A percentile compares a stretch with the other conserved stretches of the same genome.
Conservation (phyloP, 2,329 filamentous ascomycete species). For the Hypoxylon sp. region DNA sequence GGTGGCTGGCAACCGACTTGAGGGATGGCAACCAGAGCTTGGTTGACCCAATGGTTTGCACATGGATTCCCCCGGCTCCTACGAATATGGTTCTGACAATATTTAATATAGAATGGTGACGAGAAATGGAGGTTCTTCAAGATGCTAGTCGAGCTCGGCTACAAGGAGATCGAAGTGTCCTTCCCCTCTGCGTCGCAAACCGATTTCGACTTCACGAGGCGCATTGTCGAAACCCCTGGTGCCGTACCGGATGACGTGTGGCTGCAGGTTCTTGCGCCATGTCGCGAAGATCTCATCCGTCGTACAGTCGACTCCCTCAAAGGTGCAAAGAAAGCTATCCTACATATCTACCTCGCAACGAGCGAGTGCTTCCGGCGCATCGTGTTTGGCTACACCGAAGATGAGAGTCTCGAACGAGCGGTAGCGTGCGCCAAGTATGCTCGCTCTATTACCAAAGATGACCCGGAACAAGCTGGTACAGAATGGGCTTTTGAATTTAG, state of each 20-base stretch:
- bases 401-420: constrained; percentile 84
- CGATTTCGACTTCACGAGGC: constrained; percentile 94
- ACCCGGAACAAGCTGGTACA: constrained; percentile 68
- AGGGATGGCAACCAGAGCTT: constrained; percentile 95
- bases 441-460: constrained; percentile 88
- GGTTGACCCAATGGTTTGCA: constrained; percentile 87
- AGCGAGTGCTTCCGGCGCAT: constrained; percentile 95
- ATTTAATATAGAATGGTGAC: constrained; percentile 77
- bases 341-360: constrained; percentile 96
- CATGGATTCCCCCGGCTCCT: not conserved
- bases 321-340: constrained; percentile 91
- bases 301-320: constrained; percentile 89
- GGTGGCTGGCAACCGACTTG: constrained; percentile 91
- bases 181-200: constrained; percentile 95
- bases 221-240: constrained; percentile 86
- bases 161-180: constrained; percentile 97
- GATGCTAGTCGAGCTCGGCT: constrained; percentile 91
- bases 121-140: constrained; percentile 97
- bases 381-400: constrained; percentile 88
- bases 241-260: constrained; percentile 89
- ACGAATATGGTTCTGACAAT: constrained; percentile 24
- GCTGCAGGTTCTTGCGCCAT: constrained; percentile 92
- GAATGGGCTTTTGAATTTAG: constrained; percentile 87
- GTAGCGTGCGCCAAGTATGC: constrained; percentile 89
- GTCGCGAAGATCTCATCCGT: constrained; percentile 89